Conservation (phyloP, 2,329 filamentous ascomycete genomes). For the Fusarium sp. region DNA sequence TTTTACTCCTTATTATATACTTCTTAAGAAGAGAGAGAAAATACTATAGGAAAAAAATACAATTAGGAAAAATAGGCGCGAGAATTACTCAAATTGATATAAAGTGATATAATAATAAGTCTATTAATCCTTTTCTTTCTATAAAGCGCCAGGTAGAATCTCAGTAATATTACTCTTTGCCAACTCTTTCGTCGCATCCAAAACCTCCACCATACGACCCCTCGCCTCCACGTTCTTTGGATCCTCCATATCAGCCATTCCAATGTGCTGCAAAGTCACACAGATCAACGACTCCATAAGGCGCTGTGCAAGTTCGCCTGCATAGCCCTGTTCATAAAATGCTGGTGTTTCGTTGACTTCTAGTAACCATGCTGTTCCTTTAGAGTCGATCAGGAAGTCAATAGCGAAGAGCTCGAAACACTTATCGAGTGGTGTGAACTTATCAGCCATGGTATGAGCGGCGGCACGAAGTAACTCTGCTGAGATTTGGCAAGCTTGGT, state of each 20-base stretch:
- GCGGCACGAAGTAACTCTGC: slow-evolving; percentile 53
- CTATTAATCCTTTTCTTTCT: neutral
- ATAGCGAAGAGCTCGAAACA: slow-evolving; percentile 56
- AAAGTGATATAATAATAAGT: accelerated
- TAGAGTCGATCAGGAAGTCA: slow-evolving; percentile 53
- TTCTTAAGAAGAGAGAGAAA: too few species aligned
- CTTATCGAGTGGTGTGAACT: slow-evolving; percentile 53
- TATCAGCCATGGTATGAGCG: slow-evolving; percentile 55
- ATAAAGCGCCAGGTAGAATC: slow-evolving; percentile 29
- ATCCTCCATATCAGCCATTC: neutral
- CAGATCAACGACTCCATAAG: slow-evolving; percentile 54
- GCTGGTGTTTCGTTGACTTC: slow-evolving; percentile 57
- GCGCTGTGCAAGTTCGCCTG: slow-evolving; percentile 49
- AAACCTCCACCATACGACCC: slow-evolving; percentile 34
- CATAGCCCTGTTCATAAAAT: slow-evolving; percentile 52
- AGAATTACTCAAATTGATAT: neutral
- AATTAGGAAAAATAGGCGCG: neutral
- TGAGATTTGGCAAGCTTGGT: slow-evolving; percentile 52
- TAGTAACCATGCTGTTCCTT: slow-evolving; percentile 51
- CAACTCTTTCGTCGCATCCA: slow-evolving; percentile 36
- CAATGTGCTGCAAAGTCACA: slow-evolving; percentile 53
- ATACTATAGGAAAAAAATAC: too few species aligned
- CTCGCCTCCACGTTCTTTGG: neutral
- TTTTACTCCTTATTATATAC: too few species aligned
- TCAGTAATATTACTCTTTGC: slow-evolving; percentile 44